A percentile compares a stretch with the other conserved stretches of the same genome.
Evolutionary conservation across 345 rosid species (phyloP).

Genomic region (Citrus cavaleriei): DNA sequence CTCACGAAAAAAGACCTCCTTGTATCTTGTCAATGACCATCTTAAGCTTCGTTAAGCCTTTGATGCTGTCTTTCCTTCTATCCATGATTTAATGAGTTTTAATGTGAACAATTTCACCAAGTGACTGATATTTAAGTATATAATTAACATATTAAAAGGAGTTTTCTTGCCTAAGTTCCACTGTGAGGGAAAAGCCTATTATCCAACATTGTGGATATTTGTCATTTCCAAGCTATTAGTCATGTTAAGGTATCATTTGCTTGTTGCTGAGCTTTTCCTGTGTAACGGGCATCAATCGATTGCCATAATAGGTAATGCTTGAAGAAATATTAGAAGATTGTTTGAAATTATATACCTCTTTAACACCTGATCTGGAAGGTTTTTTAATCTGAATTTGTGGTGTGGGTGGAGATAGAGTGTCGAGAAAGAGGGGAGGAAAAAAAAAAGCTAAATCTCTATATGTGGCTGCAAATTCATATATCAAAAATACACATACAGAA

Average conservation of each 20-base stretch:
- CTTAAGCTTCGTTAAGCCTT: conserved; percentile 28
- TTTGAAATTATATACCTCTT: too few relatives aligned
- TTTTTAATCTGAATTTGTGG: not conserved
- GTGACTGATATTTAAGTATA: not conserved
- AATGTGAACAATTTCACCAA: not conserved
- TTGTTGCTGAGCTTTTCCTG: too few relatives aligned
- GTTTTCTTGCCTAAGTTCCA: not conserved
- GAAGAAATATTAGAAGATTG: too few relatives aligned
- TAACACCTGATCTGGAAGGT: not conserved
- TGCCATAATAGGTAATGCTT: too few relatives aligned
- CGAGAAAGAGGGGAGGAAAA: too few relatives aligned
- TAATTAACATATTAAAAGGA: not conserved
- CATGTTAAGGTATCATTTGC: too few relatives aligned
- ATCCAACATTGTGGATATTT: not conserved
- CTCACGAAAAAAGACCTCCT: conserved; percentile 3
- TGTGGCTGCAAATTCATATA: too few relatives aligned
- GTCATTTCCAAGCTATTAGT: not conserved
- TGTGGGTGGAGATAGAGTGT: not conserved
- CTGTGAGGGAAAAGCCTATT: not conserved
- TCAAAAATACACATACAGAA: not conserved
- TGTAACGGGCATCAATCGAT: too few relatives aligned
- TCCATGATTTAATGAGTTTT: conserved; percentile 11
- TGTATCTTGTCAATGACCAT: conserved; percentile 19
- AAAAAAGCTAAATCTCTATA: too few relatives aligned
- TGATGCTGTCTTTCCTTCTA: conserved; percentile 6